A percentile compares a stretch with the other conserved stretches of the same genome.
phyloP scores from a whole-genome alignment of 2,329 filamentous ascomycete genomes.

The Alternaria triticimaculans region DNA sequence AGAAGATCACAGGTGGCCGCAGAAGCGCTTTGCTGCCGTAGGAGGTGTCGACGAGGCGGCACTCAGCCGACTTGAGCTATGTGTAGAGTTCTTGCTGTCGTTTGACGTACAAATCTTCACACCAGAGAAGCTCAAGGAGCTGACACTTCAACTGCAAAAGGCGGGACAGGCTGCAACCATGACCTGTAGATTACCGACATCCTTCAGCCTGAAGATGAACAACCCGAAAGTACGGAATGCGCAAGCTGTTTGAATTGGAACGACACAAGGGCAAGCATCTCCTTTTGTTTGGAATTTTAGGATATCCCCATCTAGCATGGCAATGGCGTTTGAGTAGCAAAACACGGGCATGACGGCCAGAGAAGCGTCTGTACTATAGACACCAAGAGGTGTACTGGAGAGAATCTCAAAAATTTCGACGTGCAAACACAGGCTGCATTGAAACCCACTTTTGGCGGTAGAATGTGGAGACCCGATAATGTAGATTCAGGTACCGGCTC shows the following conservation, averaged over 20 bases:
- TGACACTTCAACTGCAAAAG: slow-evolving; percentile 47
- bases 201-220: slow-evolving; percentile 42
- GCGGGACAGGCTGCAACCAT: slow-evolving; percentile 48
- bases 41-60: slow-evolving; percentile 86
- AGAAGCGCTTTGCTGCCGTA: slow-evolving; percentile 82
- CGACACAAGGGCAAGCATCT: slow-evolving; percentile 4
- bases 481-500: slow-evolving; percentile 10
- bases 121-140: slow-evolving; percentile 42
- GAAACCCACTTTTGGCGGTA: slow-evolving; percentile 11
- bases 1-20: slow-evolving; percentile 90
- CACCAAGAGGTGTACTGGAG: slow-evolving; percentile 8
- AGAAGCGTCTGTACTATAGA: slow-evolving; percentile 14
- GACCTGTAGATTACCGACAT: slow-evolving; percentile 40
- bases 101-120: slow-evolving; percentile 51
- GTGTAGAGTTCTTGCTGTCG: slow-evolving; percentile 58
- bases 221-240: slow-evolving; percentile 34
- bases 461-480: slow-evolving; percentile 14
- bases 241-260: slow-evolving; percentile 16
- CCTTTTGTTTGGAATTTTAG: slow-evolving; percentile 25
- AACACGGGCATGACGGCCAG: slow-evolving; percentile 2
- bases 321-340: slow-evolving; percentile 10
- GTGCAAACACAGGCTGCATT: slow-evolving; percentile 1
- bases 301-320: slow-evolving; percentile 30
- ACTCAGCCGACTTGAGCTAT: slow-evolving; percentile 84
- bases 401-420: slow-evolving; percentile 5